Conservation (phyloP, 306 rosid genomes). For the Cicer judaicum region DNA sequence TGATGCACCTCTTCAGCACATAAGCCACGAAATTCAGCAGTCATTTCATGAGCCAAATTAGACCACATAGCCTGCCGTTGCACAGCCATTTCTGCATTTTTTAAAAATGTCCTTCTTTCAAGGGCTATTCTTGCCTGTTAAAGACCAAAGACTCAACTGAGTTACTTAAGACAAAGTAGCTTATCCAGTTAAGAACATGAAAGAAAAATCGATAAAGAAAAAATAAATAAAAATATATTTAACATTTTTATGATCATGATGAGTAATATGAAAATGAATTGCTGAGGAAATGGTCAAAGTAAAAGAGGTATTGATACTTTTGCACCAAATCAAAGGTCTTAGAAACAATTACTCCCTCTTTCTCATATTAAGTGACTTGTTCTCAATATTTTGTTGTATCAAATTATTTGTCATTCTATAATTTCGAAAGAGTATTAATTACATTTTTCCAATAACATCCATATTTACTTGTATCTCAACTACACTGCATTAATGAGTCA, state of each 20-base stretch:
- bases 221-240: neutral
- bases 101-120: conserved; percentile 90
- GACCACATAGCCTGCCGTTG: conserved; percentile 99
- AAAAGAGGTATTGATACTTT: neutral
- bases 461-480: neutral
- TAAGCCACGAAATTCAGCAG: conserved; percentile 95
- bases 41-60: conserved; percentile 97
- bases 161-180: conserved; percentile 40
- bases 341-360: conserved; percentile 9
- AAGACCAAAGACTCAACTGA: conserved; percentile 45
- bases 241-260: neutral
- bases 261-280: conserved; percentile 30
- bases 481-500: neutral
- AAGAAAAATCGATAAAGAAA: conserved; percentile 13
- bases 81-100: conserved; percentile 94
- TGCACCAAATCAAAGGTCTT: conserved; percentile 8
- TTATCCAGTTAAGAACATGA: conserved; percentile 31
- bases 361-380: neutral
- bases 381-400: neutral
- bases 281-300: conserved; percentile 9
- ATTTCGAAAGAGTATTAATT: neutral
- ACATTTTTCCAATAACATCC: neutral
- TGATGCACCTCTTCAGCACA: conserved; percentile 96
- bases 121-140: conserved; percentile 96
- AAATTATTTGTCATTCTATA: neutral